Evolutionary conservation across 2,329 filamentous ascomycete species (phyloP), one percentile per base, ranked within the genome.

Genomic region (Phoma sp.): DNA sequence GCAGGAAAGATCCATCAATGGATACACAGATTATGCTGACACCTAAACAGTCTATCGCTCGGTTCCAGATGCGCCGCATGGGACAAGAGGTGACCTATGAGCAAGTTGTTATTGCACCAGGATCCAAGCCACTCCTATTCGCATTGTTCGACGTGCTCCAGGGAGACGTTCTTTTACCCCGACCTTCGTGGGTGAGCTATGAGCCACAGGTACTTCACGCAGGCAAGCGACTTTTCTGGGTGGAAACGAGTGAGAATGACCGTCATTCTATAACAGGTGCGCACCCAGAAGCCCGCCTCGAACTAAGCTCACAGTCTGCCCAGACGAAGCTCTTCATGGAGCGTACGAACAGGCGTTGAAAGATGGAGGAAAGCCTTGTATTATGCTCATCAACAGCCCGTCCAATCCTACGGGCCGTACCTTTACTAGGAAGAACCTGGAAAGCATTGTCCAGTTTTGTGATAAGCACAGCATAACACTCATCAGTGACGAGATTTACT

Each of bases 181-280:
- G 47, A 15, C 47, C 47, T 9, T 51, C 47, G n/a, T 51, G 47
- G 47, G 47, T 51, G 10, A 51, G 47, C 39, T 51, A 51, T 23
- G 39, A 51, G 38, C 47, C 47, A 17, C 47, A 51, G 23, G 33
- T 51, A 4, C 30, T 51, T 17, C 47, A 51, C 34, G 47, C 47
- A 11, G 39, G 47, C 5, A 51, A 51, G 23, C 15, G 21, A 14
- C n/a, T 51, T 3, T 51, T 51, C n/a, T 51, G 47, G 47, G 21
- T 51, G 17, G 47, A 51, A 20, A 51, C 47, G 7, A 26, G 30
- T 25, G 38, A 51, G 38, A 15, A 37, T 4, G 32, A 51, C 32
- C 38, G 47, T 4, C 47, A 51, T 30, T 9, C 47, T n/a, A 51
- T 51, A 2, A 18, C 47, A 21, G 47, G 47, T 51, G 9, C 11